Evolutionary conservation across 768 basidiomycete species (phyloP).

Genomic region (Boletellus emodensis): DNA sequence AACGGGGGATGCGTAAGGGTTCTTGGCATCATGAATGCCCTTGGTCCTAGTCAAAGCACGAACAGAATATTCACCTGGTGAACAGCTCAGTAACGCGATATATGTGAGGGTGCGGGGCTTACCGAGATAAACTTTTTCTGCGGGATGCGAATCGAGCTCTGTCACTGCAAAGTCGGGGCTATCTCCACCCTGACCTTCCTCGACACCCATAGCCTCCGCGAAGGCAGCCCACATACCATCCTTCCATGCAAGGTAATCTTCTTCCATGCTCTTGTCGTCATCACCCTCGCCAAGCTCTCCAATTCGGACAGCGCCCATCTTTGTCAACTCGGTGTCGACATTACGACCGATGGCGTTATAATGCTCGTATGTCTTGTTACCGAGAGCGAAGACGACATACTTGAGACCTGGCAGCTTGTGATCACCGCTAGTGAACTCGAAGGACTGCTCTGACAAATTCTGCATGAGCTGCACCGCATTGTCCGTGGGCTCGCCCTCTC

Average conservation of each 20-base stretch:
- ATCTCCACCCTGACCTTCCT: conserved; percentile 96
- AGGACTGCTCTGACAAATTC: conserved; percentile 81
- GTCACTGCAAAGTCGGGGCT: conserved; percentile 90
- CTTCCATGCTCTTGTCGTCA: conserved; percentile 99
- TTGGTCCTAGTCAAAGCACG: conserved; percentile 90
- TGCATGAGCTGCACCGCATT: conserved; percentile 95
- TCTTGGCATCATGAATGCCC: conserved; percentile 97
- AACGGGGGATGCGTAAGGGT: conserved; percentile 90
- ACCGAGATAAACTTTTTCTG: conserved; percentile 94
- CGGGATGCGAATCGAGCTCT: conserved; percentile 68
- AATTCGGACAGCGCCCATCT: conserved; percentile 81
- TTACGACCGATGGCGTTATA: conserved; percentile 87
- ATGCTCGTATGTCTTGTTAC: conserved; percentile 93
- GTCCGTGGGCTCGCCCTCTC: conserved; percentile 98
- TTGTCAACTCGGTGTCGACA: conserved; percentile 66
- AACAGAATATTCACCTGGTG: conserved; percentile 85
- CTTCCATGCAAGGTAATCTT: conserved; percentile 99
- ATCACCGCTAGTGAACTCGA: conserved; percentile 80
- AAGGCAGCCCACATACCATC: conserved; percentile 95
- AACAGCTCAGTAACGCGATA: not conserved
- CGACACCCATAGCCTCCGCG: conserved; percentile 76
- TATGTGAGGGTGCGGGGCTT: conserved; percentile 21
- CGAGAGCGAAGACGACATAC: conserved; percentile 92
- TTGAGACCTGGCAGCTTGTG: conserved; percentile 79
- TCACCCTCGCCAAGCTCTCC: conserved; percentile 94